Evolutionary conservation across 2,329 filamentous ascomycete species (phyloP), one percentile per base, ranked within the genome.

Genomic region (Monilinia aucupariae): DNA sequence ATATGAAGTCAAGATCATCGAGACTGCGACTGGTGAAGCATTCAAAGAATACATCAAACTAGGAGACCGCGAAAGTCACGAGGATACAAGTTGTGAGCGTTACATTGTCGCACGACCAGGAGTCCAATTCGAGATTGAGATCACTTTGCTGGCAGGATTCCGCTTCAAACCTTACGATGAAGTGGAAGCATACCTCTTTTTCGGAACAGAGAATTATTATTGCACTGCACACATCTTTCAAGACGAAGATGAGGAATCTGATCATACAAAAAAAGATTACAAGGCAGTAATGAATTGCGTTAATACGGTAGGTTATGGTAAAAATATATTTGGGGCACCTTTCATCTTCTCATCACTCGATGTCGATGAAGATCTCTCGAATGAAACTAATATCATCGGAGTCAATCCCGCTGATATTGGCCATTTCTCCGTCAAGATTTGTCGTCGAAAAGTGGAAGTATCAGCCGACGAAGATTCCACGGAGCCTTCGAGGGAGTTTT

Each of bases 1-100:
- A n/a, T 25, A 58, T 2, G 48, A 64, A 8, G 47, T 62, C 0
- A 3, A 37, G 20, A 39, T 65, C 4, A 50, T 53, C 30, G 22
- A 59, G 2, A 1, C 39, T 49, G 32, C 48, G 3, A 39, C 51
- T 9, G 15, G 15, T 3, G 58, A 53, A 3, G 45, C 37, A 8
- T 63, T 61, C 34, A 25, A 64, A 8, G 65, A 64, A 27, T 49
- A 52, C 54, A 34, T 65, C 37, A 63, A 56, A 20, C 3, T 64
- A 7, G 49, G 62, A 53, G 59, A 62, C 6, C 52, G 37, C 1
- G 47, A 64, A 32, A 59, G 47, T 12, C 52, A 10, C 9, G 25
- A 56, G n/a, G 61, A 43, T 43, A n/a, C 25, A 7, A 12, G 6
- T 8, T 54, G 48, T 30, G 48, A 66, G 13, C 27, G 51, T 20